Evolutionary conservation across 2,329 filamentous ascomycete genomes (phyloP).

Genomic region (Diaporthe caulivora): DNA sequence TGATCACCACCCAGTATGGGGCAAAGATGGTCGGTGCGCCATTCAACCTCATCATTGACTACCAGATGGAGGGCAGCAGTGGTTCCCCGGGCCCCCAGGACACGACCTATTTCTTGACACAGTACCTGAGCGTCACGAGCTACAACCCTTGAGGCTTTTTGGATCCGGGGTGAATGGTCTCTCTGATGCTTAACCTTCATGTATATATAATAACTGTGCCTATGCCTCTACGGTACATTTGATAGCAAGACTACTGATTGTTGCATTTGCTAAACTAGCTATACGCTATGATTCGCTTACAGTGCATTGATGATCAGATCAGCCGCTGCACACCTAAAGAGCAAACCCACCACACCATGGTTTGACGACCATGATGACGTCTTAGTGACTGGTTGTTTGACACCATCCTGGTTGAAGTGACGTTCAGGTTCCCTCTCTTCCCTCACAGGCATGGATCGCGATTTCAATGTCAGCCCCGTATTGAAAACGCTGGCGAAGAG

Average conservation of each 20-base stretch:
- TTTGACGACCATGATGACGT: neutral
- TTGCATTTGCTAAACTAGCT: neutral
- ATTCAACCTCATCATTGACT: conserved; percentile 49
- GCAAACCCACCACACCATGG: neutral
- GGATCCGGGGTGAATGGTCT: too few species aligned
- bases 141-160: conserved; percentile 38
- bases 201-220: conserved; percentile 6
- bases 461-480: neutral
- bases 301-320: neutral
- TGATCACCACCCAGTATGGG: conserved; percentile 62
- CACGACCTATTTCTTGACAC: conserved; percentile 41
- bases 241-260: neutral
- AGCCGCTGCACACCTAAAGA: neutral
- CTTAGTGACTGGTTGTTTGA: neutral
- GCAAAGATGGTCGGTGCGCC: conserved; percentile 59
- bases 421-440: neutral
- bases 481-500: too few species aligned
- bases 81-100: conserved; percentile 37
- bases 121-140: conserved; percentile 41
- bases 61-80: conserved; percentile 42
- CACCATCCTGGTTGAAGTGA: neutral
- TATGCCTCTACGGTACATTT: neutral
- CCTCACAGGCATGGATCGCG: neutral
- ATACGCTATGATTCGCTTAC: neutral
- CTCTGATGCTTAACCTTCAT: neutral